Evolutionary conservation across 23 red algal genomes (phyloP), one percentile per base, ranked within the genome.

Genomic region (Chondrus crispus): DNA sequence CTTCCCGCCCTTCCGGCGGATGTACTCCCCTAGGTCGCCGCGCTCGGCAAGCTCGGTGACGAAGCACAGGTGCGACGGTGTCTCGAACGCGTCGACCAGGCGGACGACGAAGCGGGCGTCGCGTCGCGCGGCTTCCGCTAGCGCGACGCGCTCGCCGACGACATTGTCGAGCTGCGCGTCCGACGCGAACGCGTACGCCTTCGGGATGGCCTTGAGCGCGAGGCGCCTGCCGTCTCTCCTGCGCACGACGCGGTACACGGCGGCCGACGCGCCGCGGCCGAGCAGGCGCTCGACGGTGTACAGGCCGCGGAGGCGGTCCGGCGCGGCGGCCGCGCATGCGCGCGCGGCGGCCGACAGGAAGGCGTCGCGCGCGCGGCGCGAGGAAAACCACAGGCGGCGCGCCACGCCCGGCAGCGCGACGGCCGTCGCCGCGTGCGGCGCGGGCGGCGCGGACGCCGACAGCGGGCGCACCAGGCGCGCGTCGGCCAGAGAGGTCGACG

Each of bases 1-100:
- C 20, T 54, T 28, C 11, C 38, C 37, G 13, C 44, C 22, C 44
- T 49, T 45, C 12, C 55, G 43, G 19, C 78, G 53, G n/a, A n/a
- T n/a, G n/a, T n/a, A n/a, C n/a, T n/a, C n/a, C n/a, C n/a, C n/a
- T 2, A 96, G 80, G 47, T 89, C 95, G n/a, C 95, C 95, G 24
- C 79, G 81, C 24, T 60, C 72, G 5, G 80, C 80, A 77, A 80
- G 80, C 19, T 96, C 95, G 1, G 63, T 80, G 13, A 93, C 92
- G 41, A 96, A 75, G 58, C 93, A 96, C 26, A 96, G 64, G 22
- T 29, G 30, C 5, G 38, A 33, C 18, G 30, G 70, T 7, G 85
- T 85, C 79, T 96, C 84, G 33, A 93, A 93, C 2, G 89, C 79
- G 32, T 37, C 80, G 1, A 64, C 80, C 83, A 96, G 55, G 1